Evolutionary conservation across 768 basidiomycete species (phyloP), one percentile per base, ranked within the genome.

Genomic region (Hygrocybe punicea): DNA sequence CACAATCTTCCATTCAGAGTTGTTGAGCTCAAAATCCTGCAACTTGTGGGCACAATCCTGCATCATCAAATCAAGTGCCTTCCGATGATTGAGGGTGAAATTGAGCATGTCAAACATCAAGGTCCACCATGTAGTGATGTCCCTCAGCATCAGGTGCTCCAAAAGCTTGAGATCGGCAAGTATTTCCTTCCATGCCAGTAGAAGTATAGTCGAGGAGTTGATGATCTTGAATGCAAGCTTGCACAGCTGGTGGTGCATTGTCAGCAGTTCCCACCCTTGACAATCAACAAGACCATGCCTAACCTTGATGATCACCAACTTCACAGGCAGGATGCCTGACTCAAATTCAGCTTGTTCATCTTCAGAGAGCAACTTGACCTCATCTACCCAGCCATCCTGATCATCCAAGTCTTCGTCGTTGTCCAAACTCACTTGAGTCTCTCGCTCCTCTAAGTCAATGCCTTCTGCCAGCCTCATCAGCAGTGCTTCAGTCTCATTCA

Each of bases 71-170:
- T 70, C 62, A 25, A 75, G 44, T 0, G 60, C 71, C 2, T 9
- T 25, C 8, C 63, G 54, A 57, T 76, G 72, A 10, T 63, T 25
- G 7, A 70, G 3, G 0, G 69, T 69, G 55, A 72, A 65, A 1
- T 60, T 14, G 0, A 73, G 55, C 73, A 76, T 73, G 47, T 73
- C 59, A 45, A 58, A 75, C 1, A 65, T 69, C 0, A 67, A 75
- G 51, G 74, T 76, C 75, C 72, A 76, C 1, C 68, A 56, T 0
- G 71, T 76, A 0, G 39, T 19, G 1, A 76, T 71, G 51, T 76
- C 70, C 0, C 67, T 65, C 3, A 70, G 74, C 48, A 74, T 68
- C 13, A 63, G 52, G 2, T 61, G n/a, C 0, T 4, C 24, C 1
- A n/a, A 35, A 7, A 69, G 19, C 1, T 59, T 46, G 13, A 58